A percentile compares a stretch with the other conserved stretches of the same genome.
Conservation (phyloP, 306 rosid genomes). For the Vigna unguiculata region DNA sequence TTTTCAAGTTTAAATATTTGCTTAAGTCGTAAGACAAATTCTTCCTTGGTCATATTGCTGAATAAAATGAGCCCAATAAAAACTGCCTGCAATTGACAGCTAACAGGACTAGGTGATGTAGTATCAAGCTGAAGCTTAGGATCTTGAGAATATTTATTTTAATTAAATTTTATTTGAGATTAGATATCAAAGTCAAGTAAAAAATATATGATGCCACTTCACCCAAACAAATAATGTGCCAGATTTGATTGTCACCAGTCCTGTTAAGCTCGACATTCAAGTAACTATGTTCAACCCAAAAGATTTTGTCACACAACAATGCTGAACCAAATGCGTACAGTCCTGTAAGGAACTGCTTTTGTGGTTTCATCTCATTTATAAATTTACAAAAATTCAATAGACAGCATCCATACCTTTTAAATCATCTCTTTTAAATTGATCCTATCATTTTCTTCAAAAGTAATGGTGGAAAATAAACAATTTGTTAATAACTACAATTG, state of each 20-base stretch:
- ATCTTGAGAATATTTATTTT: not conserved
- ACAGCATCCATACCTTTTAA: constrained; percentile 1
- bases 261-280: constrained; percentile 31
- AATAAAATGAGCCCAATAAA: constrained; percentile 2
- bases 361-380: constrained; percentile 18
- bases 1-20: constrained; percentile 11
- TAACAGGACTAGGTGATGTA: constrained; percentile 16
- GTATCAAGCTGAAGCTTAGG: constrained; percentile 29
- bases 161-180: not conserved
- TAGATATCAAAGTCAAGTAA: constrained; percentile 23
- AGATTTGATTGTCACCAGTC: constrained; percentile 1
- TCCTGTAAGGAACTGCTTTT: constrained; percentile 15
- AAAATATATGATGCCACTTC: constrained; percentile 11
- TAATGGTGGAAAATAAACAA: not conserved
- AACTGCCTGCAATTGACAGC: constrained; percentile 17
- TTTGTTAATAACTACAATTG: not conserved
- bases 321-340: constrained; percentile 32
- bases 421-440: constrained; percentile 20
- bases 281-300: constrained; percentile 21
- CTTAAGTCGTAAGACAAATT: constrained; percentile 5
- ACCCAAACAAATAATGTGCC: constrained; percentile 14
- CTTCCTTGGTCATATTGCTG: not conserved
- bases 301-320: not conserved
- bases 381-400: constrained; percentile 1
- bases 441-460: not conserved